These are phyloP conservation scores for Calonectria leucothoes DNA, from an alignment of 2,329 filamentous ascomycete species.

Conservation along the genomic window DNA sequence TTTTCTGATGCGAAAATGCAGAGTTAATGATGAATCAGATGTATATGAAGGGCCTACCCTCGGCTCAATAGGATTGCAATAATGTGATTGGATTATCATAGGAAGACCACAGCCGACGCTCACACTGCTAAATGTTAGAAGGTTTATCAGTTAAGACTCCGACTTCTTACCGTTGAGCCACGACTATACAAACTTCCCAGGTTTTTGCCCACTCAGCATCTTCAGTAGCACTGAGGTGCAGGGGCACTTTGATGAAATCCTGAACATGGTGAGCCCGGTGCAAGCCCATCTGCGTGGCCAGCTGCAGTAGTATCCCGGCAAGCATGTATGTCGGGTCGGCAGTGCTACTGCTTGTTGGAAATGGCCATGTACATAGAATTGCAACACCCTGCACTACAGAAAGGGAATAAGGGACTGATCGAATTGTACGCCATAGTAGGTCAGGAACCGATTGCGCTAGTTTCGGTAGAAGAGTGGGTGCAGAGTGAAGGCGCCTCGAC, in stretches of 20 bases:
- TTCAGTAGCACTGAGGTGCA: not conserved
- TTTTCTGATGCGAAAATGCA: not conserved
- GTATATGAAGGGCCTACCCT: not conserved
- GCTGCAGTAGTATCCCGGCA: slow-evolving; percentile 42
- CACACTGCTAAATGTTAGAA: not conserved
- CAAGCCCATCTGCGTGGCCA: slow-evolving; percentile 41
- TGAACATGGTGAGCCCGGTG: slow-evolving; percentile 37
- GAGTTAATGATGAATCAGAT: not conserved
- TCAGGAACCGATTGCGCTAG: not conserved
- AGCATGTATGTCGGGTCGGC: slow-evolving; percentile 41
- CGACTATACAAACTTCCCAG: slow-evolving; percentile 14
- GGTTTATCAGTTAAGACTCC: not conserved
- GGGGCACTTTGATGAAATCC: slow-evolving; percentile 26
- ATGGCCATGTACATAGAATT: slow-evolving; percentile 43
- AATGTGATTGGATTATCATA: not conserved
- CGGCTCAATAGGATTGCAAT: not conserved
- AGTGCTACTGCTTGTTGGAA: slow-evolving; percentile 37
- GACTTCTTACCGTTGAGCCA: slow-evolving; percentile 12
- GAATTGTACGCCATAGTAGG: not conserved
- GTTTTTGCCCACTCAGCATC: slow-evolving; percentile 18
- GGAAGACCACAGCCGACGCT: slow-evolving; percentile 16
- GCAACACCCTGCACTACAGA: slow-evolving; percentile 35
- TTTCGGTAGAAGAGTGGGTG: not conserved
- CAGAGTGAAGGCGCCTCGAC: not conserved
- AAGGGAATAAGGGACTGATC: not conserved